Base-by-base conservation (phyloP, 1,284 basidiomycete genomes). In the Ustilago cynodontis region DNA sequence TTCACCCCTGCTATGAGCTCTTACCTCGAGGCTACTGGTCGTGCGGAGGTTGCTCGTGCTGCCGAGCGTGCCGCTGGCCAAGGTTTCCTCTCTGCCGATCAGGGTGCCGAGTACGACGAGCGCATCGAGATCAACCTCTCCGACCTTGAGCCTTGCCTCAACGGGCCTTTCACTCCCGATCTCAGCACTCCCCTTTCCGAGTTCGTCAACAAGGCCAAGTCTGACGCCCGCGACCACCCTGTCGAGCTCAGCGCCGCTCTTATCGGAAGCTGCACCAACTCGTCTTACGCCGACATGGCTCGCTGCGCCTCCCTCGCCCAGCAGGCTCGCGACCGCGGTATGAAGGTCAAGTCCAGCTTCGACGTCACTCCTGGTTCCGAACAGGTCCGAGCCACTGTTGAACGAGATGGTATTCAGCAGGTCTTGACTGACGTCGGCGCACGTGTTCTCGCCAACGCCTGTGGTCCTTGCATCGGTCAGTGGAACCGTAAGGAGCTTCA, bases 131-230 rank as follows among this genome's bases (percentile, higher is more conserved):
- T 99, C 82, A 94, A 99, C 86, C 88, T 99, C 29, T 94, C 93
- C 8, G 90, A 93, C 60, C 89, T 99, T 49, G 97, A 99, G 86
- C 97, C 97, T 9, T 94, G 92, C 56, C 77, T 83, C 83, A 99
- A 98, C 86, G 97, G 97, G 0, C 97, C 97, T 5, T 98, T 98
- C 88, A 99, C 97, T 0, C 97, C 97, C 18, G 97, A 99, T 87
- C 88, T 99, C 51, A 93, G 95, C 16, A 98, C 95, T 0, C 95
- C 95, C 16, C 87, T 99, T n/a, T 97, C 95, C 45, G 91, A 92
- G 82, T 99, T 99, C 85, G 92, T 91, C 37, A 83, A 88, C 3
- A 91, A 96, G 82, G 89, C 98, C 52, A 89, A 91, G 86, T 64
- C 62, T 8, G 90, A 92, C 74, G 92, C 94, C 7, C 98, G 94